These are phyloP conservation scores for Malassezia furfur DNA, from an alignment of 1,284 basidiomycete genomes.

Conservation along the genomic window DNA sequence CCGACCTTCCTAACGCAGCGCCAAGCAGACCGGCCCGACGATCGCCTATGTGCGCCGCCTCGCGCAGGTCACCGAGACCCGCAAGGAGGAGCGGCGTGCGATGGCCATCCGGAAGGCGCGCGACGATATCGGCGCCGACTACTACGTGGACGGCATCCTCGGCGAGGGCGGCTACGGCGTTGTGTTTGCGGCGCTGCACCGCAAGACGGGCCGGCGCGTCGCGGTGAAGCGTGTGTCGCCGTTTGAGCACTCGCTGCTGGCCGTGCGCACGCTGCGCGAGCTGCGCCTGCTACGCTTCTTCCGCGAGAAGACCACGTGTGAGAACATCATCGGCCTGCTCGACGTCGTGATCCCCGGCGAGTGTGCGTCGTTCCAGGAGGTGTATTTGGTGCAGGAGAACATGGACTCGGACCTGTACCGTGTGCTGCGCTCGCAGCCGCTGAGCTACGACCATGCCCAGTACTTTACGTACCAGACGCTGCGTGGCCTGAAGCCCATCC, in stretches of 20 bases:
- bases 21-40: neutral
- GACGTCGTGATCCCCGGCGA: conserved; percentile 31
- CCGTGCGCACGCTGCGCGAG: conserved; percentile 21
- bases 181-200: conserved; percentile 49
- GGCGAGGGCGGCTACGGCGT: conserved; percentile 52
- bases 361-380: conserved; percentile 25
- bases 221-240: conserved; percentile 16
- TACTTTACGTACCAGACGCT: conserved; percentile 62
- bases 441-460: conserved; percentile 48
- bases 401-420: conserved; percentile 79
- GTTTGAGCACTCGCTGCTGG: conserved; percentile 18
- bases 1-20: neutral
- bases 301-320: conserved; percentile 14
- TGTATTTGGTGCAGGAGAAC: conserved; percentile 58
- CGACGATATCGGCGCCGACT: conserved; percentile 32
- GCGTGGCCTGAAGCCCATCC: conserved; percentile 81
- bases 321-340: conserved; percentile 26
- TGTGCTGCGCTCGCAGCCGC: conserved; percentile 72
- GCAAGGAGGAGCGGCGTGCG: conserved; percentile 14
- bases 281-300: conserved; percentile 20
- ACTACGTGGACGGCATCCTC: conserved; percentile 49
- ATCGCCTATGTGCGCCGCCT: conserved; percentile 11
- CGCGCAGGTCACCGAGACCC: conserved; percentile 10
- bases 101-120: conserved; percentile 14
- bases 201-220: conserved; percentile 42